phyloP scores from a whole-genome alignment of 306 rosid species.

The Medicago ruthenica region DNA sequence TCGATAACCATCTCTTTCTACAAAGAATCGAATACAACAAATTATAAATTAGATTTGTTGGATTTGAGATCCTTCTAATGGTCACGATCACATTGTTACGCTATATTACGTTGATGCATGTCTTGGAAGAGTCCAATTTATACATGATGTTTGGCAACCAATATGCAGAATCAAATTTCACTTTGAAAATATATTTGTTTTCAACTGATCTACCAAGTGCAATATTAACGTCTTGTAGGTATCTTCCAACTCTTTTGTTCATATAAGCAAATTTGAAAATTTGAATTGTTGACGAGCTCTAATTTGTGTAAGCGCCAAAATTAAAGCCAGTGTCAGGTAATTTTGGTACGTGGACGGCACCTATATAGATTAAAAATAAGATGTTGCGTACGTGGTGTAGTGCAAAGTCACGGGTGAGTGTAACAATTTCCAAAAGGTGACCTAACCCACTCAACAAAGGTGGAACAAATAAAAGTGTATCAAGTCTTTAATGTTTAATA shows the following conservation, averaged over 20 bases:
- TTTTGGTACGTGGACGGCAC: conserved; percentile 23
- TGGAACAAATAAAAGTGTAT: background rate
- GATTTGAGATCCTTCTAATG: no score
- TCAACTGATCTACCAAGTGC: conserved; percentile 25
- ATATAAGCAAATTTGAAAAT: conserved; percentile 19
- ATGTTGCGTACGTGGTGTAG: background rate
- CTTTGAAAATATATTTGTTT: background rate
- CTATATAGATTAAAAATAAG: background rate
- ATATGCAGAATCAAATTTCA: conserved; percentile 32
- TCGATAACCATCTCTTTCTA: background rate
- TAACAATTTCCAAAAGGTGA: conserved; percentile 45
- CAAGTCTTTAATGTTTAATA: background rate
- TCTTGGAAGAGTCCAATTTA: background rate
- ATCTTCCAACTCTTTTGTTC: conserved; percentile 5
- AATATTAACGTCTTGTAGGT: conserved; percentile 25
- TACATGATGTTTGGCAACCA: conserved; percentile 18
- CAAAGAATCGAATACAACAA: background rate
- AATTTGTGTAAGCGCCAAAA: conserved; percentile 1
- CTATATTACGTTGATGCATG: background rate
- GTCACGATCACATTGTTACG: background rate
- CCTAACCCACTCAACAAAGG: conserved; percentile 53
- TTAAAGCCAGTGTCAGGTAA: conserved; percentile 23
- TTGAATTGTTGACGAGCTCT: conserved; percentile 3
- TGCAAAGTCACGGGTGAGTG: conserved; percentile 36
- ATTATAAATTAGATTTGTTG: no score